A percentile compares a stretch with the other conserved stretches of the same genome.
Evolutionary conservation across 257 asterid genomes (phyloP).

Genomic region (Echites panduratus): DNA sequence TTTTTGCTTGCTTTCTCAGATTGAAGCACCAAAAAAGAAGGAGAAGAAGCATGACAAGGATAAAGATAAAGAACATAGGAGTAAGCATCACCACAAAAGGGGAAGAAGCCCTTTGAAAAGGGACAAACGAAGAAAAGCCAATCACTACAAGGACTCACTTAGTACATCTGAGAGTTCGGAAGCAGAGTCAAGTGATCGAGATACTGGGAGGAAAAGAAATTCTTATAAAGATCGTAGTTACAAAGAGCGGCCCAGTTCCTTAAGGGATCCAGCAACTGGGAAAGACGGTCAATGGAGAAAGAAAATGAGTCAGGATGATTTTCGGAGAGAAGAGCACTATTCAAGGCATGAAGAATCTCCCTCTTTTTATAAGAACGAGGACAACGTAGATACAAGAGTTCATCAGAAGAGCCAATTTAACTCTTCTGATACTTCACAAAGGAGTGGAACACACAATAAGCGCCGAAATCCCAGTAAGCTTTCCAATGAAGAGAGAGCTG

Average conservation of each 20-base stretch:
- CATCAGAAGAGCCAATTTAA: constrained; percentile 10
- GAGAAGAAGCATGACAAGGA: constrained; percentile 23
- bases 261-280: constrained; percentile 12
- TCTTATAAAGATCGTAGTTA: constrained; percentile 21
- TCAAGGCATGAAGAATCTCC: constrained; percentile 30
- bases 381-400: constrained; percentile 1
- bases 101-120: constrained; percentile 26
- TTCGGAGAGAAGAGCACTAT: constrained; percentile 23
- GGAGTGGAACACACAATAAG: constrained; percentile 32
- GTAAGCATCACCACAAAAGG: constrained; percentile 44
- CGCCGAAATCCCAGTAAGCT: constrained; percentile 44
- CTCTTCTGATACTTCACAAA: constrained; percentile 36
- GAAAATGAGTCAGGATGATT: constrained; percentile 14
- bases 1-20: constrained; percentile 27
- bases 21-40: constrained; percentile 51
- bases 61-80: constrained; percentile 39
- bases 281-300: constrained; percentile 15
- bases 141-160: constrained; percentile 25
- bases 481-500: constrained; percentile 92
- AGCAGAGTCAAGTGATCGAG: constrained; percentile 37
- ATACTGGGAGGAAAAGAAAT: constrained; percentile 29
- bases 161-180: constrained; percentile 22
- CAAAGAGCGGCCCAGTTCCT: constrained; percentile 22
- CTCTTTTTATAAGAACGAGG: constrained; percentile 12
- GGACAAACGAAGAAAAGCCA: constrained; percentile 26